Evolutionary conservation across 768 basidiomycete genomes (phyloP).

Genomic region (Mycena polygramma): DNA sequence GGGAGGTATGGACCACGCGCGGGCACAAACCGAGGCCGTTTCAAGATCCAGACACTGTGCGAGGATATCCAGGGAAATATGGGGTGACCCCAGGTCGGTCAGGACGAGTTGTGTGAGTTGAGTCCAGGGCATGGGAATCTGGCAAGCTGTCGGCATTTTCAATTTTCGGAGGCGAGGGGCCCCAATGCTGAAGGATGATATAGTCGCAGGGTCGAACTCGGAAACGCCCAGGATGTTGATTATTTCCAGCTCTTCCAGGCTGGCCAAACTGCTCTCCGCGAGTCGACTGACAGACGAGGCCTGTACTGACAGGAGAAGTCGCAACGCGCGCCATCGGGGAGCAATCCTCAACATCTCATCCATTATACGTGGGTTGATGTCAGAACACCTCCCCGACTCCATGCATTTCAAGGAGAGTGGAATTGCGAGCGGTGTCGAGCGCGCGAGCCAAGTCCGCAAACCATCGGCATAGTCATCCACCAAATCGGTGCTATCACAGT

Average conservation of each 20-base stretch:
- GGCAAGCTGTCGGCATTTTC: neutral
- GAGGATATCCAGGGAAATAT: neutral
- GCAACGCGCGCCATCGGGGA: neutral
- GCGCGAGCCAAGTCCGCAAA: conserved; percentile 1
- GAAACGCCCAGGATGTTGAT: no score
- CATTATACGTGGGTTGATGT: neutral
- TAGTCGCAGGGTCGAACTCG: no score
- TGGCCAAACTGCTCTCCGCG: neutral
- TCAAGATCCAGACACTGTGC: neutral
- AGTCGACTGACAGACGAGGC: neutral
- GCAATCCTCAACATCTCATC: neutral
- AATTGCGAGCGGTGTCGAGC: neutral
- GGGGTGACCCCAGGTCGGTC: neutral
- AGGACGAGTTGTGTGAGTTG: conserved; percentile 1
- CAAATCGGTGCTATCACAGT: no score
- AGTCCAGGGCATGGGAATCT: neutral
- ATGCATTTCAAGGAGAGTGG: neutral
- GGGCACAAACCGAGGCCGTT: neutral
- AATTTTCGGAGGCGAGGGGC: conserved; percentile 7
- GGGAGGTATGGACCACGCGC: neutral
- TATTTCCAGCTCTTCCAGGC: no score
- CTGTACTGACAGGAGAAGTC: neutral
- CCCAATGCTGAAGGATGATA: no score
- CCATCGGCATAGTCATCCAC: neutral
- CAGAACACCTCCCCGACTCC: no score